Evolutionary conservation across 768 basidiomycete genomes (phyloP).

Genomic region (Chiua virens): DNA sequence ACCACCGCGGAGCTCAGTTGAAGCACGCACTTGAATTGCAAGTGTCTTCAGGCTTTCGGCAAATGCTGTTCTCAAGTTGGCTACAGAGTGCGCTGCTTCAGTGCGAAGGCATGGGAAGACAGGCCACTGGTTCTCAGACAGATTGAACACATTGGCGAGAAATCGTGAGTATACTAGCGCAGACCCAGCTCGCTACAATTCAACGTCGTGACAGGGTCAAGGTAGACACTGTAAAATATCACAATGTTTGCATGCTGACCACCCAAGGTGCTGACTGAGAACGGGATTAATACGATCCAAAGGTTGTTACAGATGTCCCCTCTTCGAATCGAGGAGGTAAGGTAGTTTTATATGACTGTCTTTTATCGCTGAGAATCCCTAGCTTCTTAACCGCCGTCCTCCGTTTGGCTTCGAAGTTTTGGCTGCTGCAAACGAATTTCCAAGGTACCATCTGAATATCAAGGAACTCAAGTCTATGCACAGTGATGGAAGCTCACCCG

Average conservation of each 20-base stretch:
- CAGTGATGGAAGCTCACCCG: constrained; percentile 49
- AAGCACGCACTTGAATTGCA: constrained; percentile 78
- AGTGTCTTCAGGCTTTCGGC: constrained; percentile 19
- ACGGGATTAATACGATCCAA: constrained; percentile 66
- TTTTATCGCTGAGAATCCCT: constrained; percentile 5
- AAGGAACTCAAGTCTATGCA: constrained; percentile 43
- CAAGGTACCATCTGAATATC: constrained; percentile 58
- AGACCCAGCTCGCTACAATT: background rate
- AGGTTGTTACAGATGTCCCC: constrained; percentile 57
- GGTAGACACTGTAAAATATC: constrained; percentile 9
- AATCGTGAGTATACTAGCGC: constrained; percentile 58
- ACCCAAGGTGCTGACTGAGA: constrained; percentile 68
- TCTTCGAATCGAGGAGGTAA: constrained; percentile 62
- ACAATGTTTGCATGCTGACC: constrained; percentile 10
- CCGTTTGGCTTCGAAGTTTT: constrained; percentile 77
- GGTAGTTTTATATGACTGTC: background rate
- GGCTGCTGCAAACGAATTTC: constrained; percentile 59
- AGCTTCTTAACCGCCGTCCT: constrained; percentile 73
- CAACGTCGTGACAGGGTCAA: constrained; percentile 22
- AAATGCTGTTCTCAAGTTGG: background rate
- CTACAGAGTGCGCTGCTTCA: constrained; percentile 70
- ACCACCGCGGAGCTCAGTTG: constrained; percentile 62
- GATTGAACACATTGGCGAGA: constrained; percentile 88
- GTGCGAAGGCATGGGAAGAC: constrained; percentile 91
- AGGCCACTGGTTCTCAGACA: constrained; percentile 82